Conservation (phyloP, 768 basidiomycete species). For the Amanita subjunquillea region DNA sequence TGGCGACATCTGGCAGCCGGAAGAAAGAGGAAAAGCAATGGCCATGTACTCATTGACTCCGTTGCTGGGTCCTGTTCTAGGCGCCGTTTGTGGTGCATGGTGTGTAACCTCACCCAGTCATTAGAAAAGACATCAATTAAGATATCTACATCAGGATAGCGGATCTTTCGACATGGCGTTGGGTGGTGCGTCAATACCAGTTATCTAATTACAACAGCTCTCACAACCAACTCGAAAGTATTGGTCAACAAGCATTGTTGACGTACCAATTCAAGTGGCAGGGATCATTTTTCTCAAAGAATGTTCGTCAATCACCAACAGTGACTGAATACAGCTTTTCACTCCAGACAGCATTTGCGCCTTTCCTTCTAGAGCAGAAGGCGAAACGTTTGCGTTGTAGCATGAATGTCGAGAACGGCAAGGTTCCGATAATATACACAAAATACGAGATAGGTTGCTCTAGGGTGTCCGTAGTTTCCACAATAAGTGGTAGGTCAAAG, state of each 20-base stretch:
- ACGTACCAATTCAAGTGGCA: conserved; percentile 39
- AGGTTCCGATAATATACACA: conserved; percentile 29
- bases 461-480: conserved; percentile 27
- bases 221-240: conserved; percentile 28
- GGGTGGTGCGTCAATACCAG: conserved; percentile 39
- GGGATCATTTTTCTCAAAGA: conserved; percentile 53
- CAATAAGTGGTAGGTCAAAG: background rate
- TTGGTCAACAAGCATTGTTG: conserved; percentile 55
- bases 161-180: conserved; percentile 56
- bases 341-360: conserved; percentile 30
- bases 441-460: conserved; percentile 31
- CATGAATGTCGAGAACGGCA: conserved; percentile 37
- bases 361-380: conserved; percentile 37
- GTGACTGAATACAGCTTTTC: conserved; percentile 15
- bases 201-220: background rate
- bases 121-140: too few species aligned
- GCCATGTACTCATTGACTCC: conserved; percentile 59
- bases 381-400: conserved; percentile 33
- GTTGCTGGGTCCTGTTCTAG: conserved; percentile 53
- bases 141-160: conserved; percentile 37
- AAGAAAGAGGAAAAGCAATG: conserved; percentile 55
- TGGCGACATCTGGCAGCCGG: conserved; percentile 47
- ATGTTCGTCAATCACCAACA: conserved; percentile 25
- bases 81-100: conserved; percentile 43
- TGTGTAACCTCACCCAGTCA: background rate